Evolutionary conservation across 2,329 filamentous ascomycete genomes (phyloP).

Genomic region (Camillea tinctor): DNA sequence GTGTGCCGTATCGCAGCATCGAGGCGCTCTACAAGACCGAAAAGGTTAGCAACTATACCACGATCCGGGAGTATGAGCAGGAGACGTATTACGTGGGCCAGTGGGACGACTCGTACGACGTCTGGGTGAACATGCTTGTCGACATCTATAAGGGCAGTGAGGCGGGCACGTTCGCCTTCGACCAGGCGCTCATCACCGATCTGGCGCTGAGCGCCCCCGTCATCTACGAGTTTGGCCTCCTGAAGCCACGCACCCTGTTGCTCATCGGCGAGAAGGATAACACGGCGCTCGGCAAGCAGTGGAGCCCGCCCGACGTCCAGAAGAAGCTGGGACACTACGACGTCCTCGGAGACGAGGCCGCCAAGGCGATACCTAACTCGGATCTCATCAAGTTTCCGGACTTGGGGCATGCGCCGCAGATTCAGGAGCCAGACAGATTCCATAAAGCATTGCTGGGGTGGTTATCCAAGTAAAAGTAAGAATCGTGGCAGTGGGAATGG

Average conservation of each 20-base stretch:
- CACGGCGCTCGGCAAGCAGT: slow-evolving; percentile 54
- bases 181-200: slow-evolving; percentile 52
- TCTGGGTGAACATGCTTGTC: slow-evolving; percentile 55
- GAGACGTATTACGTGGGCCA: slow-evolving; percentile 47
- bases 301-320: slow-evolving; percentile 45
- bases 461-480: slow-evolving; percentile 30
- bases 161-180: slow-evolving; percentile 42
- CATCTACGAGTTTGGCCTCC: slow-evolving; percentile 46
- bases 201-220: slow-evolving; percentile 54
- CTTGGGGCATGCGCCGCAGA: slow-evolving; percentile 53
- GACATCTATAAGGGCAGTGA: slow-evolving; percentile 48
- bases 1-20: slow-evolving; percentile 46
- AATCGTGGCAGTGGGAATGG: background rate
- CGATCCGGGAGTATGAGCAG: slow-evolving; percentile 47
- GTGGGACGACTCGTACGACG: slow-evolving; percentile 50
- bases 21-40: slow-evolving; percentile 40
- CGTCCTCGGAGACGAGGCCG: slow-evolving; percentile 46
- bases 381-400: slow-evolving; percentile 47
- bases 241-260: slow-evolving; percentile 47
- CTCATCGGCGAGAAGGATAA: slow-evolving; percentile 52
- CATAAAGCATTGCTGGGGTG: slow-evolving; percentile 46
- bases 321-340: slow-evolving; percentile 48
- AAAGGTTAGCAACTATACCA: slow-evolving; percentile 39
- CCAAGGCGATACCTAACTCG: slow-evolving; percentile 42
- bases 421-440: slow-evolving; percentile 48